These are phyloP conservation scores for Basipetospora chlamydospora DNA, from an alignment of 2,329 filamentous ascomycete genomes.

Conservation along the genomic window DNA sequence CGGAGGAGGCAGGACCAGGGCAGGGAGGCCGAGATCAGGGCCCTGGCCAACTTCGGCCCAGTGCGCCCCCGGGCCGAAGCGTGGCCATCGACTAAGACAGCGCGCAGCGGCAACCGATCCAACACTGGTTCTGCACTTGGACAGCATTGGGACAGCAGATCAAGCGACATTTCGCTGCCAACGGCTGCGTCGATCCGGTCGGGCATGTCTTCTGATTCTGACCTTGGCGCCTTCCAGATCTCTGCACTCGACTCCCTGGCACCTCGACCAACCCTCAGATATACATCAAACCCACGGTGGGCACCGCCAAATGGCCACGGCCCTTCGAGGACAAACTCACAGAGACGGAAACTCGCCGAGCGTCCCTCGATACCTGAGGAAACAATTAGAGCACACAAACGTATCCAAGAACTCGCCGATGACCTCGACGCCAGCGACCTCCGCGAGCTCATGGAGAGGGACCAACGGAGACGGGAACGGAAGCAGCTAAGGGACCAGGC, in stretches of 20 bases:
- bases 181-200: slow-evolving; percentile 62
- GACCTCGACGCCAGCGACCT: slow-evolving; percentile 73
- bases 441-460: slow-evolving; percentile 79
- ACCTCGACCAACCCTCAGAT: slow-evolving; percentile 71
- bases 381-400: slow-evolving; percentile 43
- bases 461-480: slow-evolving; percentile 64
- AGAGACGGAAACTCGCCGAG: slow-evolving; percentile 36
- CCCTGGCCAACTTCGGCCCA: slow-evolving; percentile 60
- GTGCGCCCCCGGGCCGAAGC: slow-evolving; percentile 46
- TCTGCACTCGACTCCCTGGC: slow-evolving; percentile 69
- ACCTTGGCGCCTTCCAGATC: slow-evolving; percentile 61
- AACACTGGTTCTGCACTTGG: slow-evolving; percentile 34
- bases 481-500: slow-evolving; percentile 56
- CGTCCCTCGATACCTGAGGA: slow-evolving; percentile 45
- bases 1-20: slow-evolving; percentile 37
- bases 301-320: slow-evolving; percentile 29
- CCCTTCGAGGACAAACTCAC: slow-evolving; percentile 32
- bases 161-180: slow-evolving; percentile 63
- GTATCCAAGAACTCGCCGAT: slow-evolving; percentile 62
- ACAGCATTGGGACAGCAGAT: slow-evolving; percentile 43
- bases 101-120: slow-evolving; percentile 52
- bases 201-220: slow-evolving; percentile 59
- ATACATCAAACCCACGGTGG: slow-evolving; percentile 49
- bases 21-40: slow-evolving; percentile 76
- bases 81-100: slow-evolving; percentile 43